These are phyloP conservation scores for Eragrostis tef DNA, from an alignment of 202 grass and related monocot species.

Conservation along the genomic window DNA sequence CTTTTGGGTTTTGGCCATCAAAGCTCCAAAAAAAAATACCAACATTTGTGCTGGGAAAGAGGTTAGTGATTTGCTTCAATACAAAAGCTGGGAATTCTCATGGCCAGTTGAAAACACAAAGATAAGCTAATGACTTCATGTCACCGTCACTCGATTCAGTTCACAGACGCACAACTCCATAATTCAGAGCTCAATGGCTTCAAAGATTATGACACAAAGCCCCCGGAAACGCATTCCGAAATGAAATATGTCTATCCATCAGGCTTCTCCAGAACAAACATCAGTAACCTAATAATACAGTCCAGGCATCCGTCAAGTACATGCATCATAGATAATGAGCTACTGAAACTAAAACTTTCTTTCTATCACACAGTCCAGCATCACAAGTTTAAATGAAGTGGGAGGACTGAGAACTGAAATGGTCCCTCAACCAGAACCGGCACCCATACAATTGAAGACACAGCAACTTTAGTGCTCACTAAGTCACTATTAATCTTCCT, in stretches of 20 bases:
- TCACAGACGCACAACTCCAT: neutral
- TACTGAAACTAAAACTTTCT: neutral
- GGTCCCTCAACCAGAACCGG: constrained; percentile 1
- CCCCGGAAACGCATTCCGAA: neutral
- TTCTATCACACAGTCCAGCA: neutral
- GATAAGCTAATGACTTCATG: neutral
- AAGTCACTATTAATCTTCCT: constrained; percentile 68
- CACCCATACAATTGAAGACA: neutral
- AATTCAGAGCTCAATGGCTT: neutral
- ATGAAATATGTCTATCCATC: neutral
- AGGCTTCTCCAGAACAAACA: neutral
- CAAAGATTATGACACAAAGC: neutral
- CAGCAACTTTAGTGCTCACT: neutral
- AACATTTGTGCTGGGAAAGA: neutral
- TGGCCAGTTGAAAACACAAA: neutral
- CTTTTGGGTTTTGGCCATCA: neutral
- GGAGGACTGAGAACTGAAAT: neutral
- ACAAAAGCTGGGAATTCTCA: neutral
- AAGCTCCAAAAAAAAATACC: neutral
- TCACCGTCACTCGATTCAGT: neutral
- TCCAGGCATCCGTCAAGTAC: neutral
- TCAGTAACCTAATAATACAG: neutral
- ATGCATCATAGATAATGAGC: neutral
- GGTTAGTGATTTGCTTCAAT: neutral
- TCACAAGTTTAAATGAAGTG: neutral